phyloP scores from a whole-genome alignment of 1,284 basidiomycete species.

The Heterobasidion annosum region DNA sequence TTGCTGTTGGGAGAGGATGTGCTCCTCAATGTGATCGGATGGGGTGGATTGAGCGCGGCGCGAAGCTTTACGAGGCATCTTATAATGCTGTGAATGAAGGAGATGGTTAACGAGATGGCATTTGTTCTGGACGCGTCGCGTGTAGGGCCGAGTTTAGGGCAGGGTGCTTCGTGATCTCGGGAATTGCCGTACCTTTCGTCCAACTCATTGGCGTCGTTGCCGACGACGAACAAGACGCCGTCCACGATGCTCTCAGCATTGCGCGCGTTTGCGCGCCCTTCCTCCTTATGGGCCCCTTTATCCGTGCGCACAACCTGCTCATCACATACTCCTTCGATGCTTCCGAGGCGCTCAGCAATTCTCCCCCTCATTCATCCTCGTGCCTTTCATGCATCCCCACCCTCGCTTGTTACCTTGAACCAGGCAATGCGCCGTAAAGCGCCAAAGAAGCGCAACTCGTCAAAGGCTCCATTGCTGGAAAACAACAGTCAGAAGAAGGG shows the following conservation, averaged over 20 bases:
- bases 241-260: constrained; percentile 36
- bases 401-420: constrained; percentile 65
- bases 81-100: neutral
- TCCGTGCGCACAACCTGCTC: neutral
- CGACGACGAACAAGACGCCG: neutral
- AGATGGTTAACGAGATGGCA: neutral
- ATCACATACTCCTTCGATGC: neutral
- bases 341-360: constrained; percentile 12
- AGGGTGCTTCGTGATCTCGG: constrained; percentile 21
- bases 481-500: constrained; percentile 82
- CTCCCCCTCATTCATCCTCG: constrained; percentile 21
- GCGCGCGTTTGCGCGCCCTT: constrained; percentile 20
- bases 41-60: constrained; percentile 30
- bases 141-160: constrained; percentile 22
- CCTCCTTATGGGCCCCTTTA: neutral
- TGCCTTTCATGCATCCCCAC: constrained; percentile 58
- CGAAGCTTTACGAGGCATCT: constrained; percentile 24
- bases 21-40: constrained; percentile 56
- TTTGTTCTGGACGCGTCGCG: constrained; percentile 3
- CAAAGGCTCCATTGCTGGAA: constrained; percentile 74
- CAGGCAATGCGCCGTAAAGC: constrained; percentile 65
- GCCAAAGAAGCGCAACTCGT: constrained; percentile 39
- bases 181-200: neutral
- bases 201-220: neutral
- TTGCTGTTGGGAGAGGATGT: constrained; percentile 24